Evolutionary conservation across 2,329 filamentous ascomycete species (phyloP).

Genomic region (Neonectria hederae): DNA sequence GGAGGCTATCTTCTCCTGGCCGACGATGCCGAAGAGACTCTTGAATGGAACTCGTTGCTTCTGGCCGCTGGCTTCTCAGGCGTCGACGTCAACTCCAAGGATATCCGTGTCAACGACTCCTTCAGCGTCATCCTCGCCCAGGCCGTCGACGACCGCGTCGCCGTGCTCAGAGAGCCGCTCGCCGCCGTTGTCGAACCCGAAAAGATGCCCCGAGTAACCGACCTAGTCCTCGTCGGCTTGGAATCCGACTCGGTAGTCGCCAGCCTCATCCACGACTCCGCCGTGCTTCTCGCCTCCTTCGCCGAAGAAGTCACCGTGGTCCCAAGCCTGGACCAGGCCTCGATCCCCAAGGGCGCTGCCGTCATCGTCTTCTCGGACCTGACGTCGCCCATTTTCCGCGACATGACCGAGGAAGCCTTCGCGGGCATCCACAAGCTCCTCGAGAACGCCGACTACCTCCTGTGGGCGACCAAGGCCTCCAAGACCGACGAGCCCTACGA

Average conservation of each 20-base stretch:
- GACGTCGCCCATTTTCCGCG: neutral
- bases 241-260: neutral
- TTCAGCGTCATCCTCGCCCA: neutral
- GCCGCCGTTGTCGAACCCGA: neutral
- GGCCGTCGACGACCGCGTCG: neutral
- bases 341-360: neutral
- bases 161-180: neutral
- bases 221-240: neutral
- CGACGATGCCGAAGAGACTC: neutral
- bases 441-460: neutral
- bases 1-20: neutral
- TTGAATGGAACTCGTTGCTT: neutral
- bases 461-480: slow-evolving; percentile 6
- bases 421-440: neutral
- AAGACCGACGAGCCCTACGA: slow-evolving; percentile 15
- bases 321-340: neutral
- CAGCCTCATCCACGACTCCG: neutral
- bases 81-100: neutral
- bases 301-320: neutral
- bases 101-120: neutral
- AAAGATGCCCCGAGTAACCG: neutral
- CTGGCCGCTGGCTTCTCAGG: neutral
- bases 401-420: neutral
- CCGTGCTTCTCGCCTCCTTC: neutral
- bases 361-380: neutral